Base-by-base conservation (phyloP, 1,284 basidiomycete genomes). In the Heterobasidion parviporum region DNA sequence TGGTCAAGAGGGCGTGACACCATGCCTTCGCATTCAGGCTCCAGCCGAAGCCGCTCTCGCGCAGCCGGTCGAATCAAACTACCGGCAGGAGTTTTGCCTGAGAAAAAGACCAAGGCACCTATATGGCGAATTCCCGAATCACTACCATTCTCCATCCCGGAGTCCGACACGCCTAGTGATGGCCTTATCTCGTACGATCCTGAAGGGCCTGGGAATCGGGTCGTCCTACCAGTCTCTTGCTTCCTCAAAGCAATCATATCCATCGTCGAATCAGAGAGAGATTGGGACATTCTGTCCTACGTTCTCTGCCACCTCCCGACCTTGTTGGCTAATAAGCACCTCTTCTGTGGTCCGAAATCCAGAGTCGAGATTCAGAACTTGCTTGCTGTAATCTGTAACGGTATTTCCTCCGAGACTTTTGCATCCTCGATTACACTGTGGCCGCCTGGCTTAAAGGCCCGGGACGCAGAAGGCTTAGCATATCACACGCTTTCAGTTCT, bases 241-340 rank as follows among this genome's bases (percentile, higher is more conserved):
- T 96, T 97, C 64, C 76, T 98, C 10, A 70, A 70, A 4, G 78
- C 80, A 15, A 66, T 97, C 46, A 75, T 87, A 57, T 75, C 76
- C 2, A 79, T 98, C 55, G 71, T 99, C 49, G 80, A 87, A 57
- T 76, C 74, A 43, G 93, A 94, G 66, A 81, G 76, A 50, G 92
- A 90, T 60, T 99, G 97, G 96, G 97, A 99, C 63, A 77, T 99
- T 38, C 77, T 98, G 14, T 94, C 94, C 3, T 99, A 97, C 65
- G 77, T 96, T 5, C 77, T 99, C 2, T 92, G 90, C 66, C 92
- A 96, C 70, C 78, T 99, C 1, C 95, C 97, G 0, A 79, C 86
- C 18, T 95, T 99, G 69, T 80, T 99, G 3, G 78, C 89, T 54
- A 99, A 99, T 79, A 98, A 98, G 71, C 94, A 98, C 66, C 81